phyloP scores from a whole-genome alignment of 2,329 filamentous ascomycete genomes.

The Paecilomyces fulvus region DNA sequence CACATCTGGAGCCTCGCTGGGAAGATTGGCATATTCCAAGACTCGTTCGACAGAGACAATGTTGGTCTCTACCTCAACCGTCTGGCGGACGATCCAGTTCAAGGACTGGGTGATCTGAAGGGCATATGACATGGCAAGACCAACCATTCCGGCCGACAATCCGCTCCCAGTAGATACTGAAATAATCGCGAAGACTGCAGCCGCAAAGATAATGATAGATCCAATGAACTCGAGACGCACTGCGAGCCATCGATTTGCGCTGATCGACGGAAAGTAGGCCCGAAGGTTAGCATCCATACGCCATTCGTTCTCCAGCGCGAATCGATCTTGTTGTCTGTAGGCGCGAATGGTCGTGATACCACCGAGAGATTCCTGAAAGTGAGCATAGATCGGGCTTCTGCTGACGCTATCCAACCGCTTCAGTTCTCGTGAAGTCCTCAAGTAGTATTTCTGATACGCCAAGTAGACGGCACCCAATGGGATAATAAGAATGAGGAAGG shows the following conservation, averaged over 20 bases:
- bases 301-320: conserved; percentile 93
- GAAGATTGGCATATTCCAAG: conserved; percentile 84
- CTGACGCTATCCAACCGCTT: conserved; percentile 94
- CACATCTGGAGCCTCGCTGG: conserved; percentile 90
- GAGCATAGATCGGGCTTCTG: conserved; percentile 91
- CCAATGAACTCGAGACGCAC: conserved; percentile 93
- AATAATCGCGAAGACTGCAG: conserved; percentile 74
- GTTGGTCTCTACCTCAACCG: conserved; percentile 99
- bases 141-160: conserved; percentile 67
- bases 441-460: conserved; percentile 93
- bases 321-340: conserved; percentile 79
- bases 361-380: conserved; percentile 94
- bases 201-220: conserved; percentile 80
- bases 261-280: conserved; percentile 93
- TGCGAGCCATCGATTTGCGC: conserved; percentile 87
- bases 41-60: conserved; percentile 98
- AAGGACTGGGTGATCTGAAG: conserved; percentile 94
- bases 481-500: conserved; percentile 71
- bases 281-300: conserved; percentile 88
- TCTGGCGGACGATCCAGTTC: conserved; percentile 98
- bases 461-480: conserved; percentile 76
- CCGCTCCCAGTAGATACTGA: conserved; percentile 61
- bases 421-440: conserved; percentile 89
- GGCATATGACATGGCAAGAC: conserved; percentile 93
- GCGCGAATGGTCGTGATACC: conserved; percentile 93